Evolutionary conservation across 352 stramenopile species (phyloP), one percentile per base, ranked within the genome.

Genomic region (Phytophthora melonis): DNA sequence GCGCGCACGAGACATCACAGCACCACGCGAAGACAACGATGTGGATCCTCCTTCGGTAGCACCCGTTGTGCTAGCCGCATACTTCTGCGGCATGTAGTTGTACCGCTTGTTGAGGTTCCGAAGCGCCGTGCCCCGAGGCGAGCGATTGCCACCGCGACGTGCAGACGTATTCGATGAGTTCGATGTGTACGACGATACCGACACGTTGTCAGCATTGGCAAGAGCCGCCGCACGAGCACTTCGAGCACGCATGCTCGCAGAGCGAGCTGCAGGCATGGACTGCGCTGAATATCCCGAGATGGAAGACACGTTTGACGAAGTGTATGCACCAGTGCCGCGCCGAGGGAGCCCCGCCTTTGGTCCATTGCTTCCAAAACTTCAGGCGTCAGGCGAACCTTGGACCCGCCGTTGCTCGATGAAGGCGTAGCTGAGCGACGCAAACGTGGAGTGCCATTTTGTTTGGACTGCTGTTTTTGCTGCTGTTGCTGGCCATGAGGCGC

Each of bases 21-120:
- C 87, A 19, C 87, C 87, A 59, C 86, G 86, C 10, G 87, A 90
- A 32, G 87, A 93, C 30, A 93, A 70, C 8, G 87, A 92, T 13
- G 85, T 92, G 0, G 80, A 74, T 1, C 78, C 78, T 41, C 75
- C 39, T 10, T 90, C 75, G 3, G 65, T 60, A 58, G 70, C 63
- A 27, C 69, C 80, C 21, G 71, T 76, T 39, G 76, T 65, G 57
- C 25, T 72, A n/a, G 81, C 63, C 30, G 77, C 67, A 74, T 91
- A 91, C 61, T 80, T 85, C 19, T 87, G 82, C 10, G 84, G 84
- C 62, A 92, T 85, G 73, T 92, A 89, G 61, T 86, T 89, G 78
- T 93, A 91, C 30, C 87, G 80, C 53, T 83, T 86, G 72, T 82
- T 85, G 55, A 88, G 56, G 68, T 84, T 90, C 36, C 86, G 79